These are phyloP conservation scores for Medicago arabica DNA, from an alignment of 306 rosid species.

Conservation along the genomic window DNA sequence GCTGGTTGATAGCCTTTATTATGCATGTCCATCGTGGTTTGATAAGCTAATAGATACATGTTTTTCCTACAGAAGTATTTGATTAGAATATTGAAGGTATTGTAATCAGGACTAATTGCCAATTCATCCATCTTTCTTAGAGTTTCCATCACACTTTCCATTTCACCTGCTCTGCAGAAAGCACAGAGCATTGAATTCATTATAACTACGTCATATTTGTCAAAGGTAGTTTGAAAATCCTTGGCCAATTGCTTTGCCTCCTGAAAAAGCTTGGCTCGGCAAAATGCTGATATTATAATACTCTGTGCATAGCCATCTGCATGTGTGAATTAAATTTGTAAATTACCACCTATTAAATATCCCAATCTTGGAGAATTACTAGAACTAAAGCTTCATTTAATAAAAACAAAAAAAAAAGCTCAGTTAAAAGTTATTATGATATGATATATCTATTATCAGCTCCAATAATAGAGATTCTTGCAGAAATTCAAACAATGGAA, in stretches of 20 bases:
- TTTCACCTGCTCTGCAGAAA: conserved; percentile 94
- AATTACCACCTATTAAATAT: conserved; percentile 36
- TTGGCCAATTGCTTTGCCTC: conserved; percentile 87
- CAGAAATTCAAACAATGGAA: conserved; percentile 17
- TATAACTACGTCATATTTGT: conserved; percentile 86
- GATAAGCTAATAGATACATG: conserved; percentile 79
- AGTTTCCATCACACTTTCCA: conserved; percentile 91
- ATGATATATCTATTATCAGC: conserved; percentile 21
- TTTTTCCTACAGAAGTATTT: conserved; percentile 88
- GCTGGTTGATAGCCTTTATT: conserved; percentile 79
- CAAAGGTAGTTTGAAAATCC: conserved; percentile 71
- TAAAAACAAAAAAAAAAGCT: conserved; percentile 4
- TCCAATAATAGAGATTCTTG: conserved; percentile 28
- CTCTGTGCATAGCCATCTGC: conserved; percentile 97
- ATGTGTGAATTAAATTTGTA: conserved; percentile 38
- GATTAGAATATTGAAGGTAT: conserved; percentile 81
- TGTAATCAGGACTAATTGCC: conserved; percentile 83
- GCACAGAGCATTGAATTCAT: conserved; percentile 92
- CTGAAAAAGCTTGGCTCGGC: conserved; percentile 81
- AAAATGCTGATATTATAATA: conserved; percentile 88
- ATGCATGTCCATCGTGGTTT: conserved; percentile 84
- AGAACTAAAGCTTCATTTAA: conserved; percentile 1
- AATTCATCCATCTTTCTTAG: conserved; percentile 88
- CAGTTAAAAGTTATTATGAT: background rate
- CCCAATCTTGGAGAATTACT: conserved; percentile 18